These are phyloP conservation scores for Pistacia atlantica DNA, from an alignment of 345 rosid species.

Conservation along the genomic window DNA sequence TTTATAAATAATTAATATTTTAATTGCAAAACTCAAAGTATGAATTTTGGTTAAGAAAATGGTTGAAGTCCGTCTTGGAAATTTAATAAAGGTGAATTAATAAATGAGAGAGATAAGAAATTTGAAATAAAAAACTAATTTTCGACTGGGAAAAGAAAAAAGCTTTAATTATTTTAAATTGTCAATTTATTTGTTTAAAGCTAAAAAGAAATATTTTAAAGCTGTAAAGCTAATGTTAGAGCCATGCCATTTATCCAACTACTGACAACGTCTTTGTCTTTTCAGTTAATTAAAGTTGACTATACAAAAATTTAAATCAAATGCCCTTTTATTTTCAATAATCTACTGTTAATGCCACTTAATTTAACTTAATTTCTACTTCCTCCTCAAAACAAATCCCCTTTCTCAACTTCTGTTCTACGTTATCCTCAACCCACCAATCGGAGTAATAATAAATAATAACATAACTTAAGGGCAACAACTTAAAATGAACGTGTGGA, in stretches of 20 bases:
- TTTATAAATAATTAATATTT: conserved; percentile 56
- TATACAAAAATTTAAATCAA: conserved; percentile 11
- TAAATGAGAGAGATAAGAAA: conserved; percentile 33
- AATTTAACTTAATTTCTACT: background rate
- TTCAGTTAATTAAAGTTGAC: conserved; percentile 51
- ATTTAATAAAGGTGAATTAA: conserved; percentile 52
- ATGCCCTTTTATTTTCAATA: conserved; percentile 24
- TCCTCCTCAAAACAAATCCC: background rate
- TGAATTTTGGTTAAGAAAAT: conserved; percentile 88
- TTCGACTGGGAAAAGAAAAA: conserved; percentile 32
- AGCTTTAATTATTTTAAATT: conserved; percentile 30
- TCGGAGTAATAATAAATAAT: no score
- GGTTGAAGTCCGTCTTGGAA: conserved; percentile 93
- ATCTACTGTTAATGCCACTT: conserved; percentile 43
- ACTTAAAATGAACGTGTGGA: no score
- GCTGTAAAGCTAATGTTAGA: conserved; percentile 68
- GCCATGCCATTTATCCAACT: conserved; percentile 55
- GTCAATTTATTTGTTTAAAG: conserved; percentile 26
- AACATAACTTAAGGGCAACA: no score
- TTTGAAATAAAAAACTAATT: conserved; percentile 21
- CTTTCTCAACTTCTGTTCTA: background rate
- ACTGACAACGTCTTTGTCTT: conserved; percentile 68
- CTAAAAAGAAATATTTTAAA: conserved; percentile 27
- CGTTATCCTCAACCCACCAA: background rate
- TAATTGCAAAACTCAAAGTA: conserved; percentile 70